Conservation (phyloP, 345 rosid species). For the Camelina laxa region DNA sequence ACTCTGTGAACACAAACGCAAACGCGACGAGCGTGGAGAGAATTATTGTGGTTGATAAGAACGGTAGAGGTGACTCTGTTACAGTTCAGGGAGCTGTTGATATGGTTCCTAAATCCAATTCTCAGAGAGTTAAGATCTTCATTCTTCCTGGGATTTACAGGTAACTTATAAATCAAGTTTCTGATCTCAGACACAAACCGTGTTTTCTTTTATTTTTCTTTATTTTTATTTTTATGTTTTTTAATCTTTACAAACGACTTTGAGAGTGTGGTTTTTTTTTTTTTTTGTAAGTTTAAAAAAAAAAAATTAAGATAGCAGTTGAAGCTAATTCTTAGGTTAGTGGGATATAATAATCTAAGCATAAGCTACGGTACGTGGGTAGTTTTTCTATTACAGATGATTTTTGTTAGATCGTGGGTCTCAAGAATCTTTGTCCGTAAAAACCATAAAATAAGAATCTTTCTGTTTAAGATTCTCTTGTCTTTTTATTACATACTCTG, state of each 20-base stretch:
- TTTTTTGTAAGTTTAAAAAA: too few species aligned
- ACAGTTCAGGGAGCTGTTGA: conserved; percentile 94
- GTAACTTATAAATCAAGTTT: conserved; percentile 37
- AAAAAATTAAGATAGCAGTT: conserved; percentile 30
- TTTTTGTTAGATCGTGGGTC: background rate
- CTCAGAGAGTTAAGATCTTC: conserved; percentile 71
- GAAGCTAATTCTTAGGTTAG: conserved; percentile 48
- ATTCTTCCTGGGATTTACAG: conserved; percentile 90
- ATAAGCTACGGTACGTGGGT: conserved; percentile 51
- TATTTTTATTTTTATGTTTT: background rate
- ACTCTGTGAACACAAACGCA: conserved; percentile 26
- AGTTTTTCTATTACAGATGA: conserved; percentile 22
- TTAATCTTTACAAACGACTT: conserved; percentile 3
- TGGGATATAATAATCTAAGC: conserved; percentile 39
- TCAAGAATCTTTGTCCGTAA: conserved; percentile 18
- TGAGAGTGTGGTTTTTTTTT: background rate
- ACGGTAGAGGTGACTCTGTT: conserved; percentile 69
- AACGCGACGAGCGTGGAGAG: conserved; percentile 31
- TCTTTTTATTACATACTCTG: background rate
- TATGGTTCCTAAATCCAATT: conserved; percentile 69
- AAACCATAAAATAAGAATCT: background rate
- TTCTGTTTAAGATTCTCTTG: conserved; percentile 11
- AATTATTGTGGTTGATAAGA: conserved; percentile 72
- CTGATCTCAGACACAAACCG: conserved; percentile 18
- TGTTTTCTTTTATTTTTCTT: background rate